Conservation (phyloP, 2,329 filamentous ascomycete genomes). For the Fusarium abutilonis region DNA sequence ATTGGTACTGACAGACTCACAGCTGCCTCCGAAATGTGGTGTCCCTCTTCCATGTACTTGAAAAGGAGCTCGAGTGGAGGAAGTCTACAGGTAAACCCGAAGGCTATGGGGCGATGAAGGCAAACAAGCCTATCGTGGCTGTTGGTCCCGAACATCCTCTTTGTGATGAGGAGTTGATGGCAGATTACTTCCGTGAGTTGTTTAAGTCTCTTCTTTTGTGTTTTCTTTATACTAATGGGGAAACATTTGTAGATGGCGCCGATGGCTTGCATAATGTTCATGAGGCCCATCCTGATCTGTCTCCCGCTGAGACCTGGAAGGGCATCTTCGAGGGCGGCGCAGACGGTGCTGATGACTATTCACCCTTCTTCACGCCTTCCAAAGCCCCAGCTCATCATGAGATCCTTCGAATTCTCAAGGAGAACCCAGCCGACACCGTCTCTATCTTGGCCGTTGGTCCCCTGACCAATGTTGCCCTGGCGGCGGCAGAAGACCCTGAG, state of each 20-base stretch:
- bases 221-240: conserved; percentile 11
- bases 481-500: conserved; percentile 87
- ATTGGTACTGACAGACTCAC: conserved; percentile 1
- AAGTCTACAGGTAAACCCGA: conserved; percentile 71
- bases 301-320: conserved; percentile 78
- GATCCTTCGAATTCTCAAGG: conserved; percentile 84
- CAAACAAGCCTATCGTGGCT: conserved; percentile 82
- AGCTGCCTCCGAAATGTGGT: conserved; percentile 90
- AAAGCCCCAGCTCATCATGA: conserved; percentile 79
- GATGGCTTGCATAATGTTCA: conserved; percentile 84
- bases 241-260: conserved; percentile 67
- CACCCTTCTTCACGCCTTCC: conserved; percentile 78
- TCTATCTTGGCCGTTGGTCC: conserved; percentile 92
- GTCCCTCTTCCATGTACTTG: conserved; percentile 89
- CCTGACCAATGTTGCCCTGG: conserved; percentile 90
- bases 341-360: conserved; percentile 56
- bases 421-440: conserved; percentile 84
- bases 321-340: conserved; percentile 65
- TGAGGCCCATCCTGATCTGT: conserved; percentile 76
- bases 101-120: conserved; percentile 77
- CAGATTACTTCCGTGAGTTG: conserved; percentile 85
- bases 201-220: too few relatives aligned
- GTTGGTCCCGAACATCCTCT: conserved; percentile 87
- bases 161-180: conserved; percentile 81
- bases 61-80: conserved; percentile 88